These are phyloP conservation scores for Metschnikowia gelsemii DNA, from an alignment of 805 yeast species.

Conservation along the genomic window DNA sequence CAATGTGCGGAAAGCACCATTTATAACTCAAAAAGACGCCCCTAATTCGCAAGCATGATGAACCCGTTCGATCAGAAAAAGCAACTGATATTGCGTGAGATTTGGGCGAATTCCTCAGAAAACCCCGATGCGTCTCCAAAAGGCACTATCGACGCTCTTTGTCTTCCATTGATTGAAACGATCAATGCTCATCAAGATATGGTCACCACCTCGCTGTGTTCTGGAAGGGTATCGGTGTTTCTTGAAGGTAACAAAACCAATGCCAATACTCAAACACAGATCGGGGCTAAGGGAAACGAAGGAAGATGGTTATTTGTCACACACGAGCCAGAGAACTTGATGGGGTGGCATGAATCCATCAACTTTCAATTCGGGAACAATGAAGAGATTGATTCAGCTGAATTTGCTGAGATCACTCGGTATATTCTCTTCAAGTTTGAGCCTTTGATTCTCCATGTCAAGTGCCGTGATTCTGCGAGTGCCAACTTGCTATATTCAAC, in stretches of 20 bases:
- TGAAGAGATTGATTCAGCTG: conserved; percentile 2
- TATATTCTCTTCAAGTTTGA: conserved; percentile 76
- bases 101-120: conserved; percentile 40
- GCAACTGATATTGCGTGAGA: conserved; percentile 50
- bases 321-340: conserved; percentile 54
- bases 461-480: conserved; percentile 58
- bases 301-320: conserved; percentile 84
- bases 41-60: conserved; percentile 16
- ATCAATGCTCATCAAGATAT: conserved; percentile 63
- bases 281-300: conserved; percentile 83
- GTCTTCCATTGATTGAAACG: conserved; percentile 68
- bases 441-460: conserved; percentile 81
- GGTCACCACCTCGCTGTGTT: conserved; percentile 88
- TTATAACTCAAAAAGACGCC: background rate
- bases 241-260: conserved; percentile 63
- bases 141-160: conserved; percentile 75
- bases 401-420: conserved; percentile 33
- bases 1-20: conserved; percentile 1
- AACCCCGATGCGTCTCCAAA: conserved; percentile 78
- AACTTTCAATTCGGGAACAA: conserved; percentile 20
- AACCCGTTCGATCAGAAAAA: conserved; percentile 72
- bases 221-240: conserved; percentile 83
- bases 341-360: conserved; percentile 46
- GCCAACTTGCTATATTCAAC: conserved; percentile 64
- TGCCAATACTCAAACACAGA: conserved; percentile 43